A percentile compares a stretch with the other conserved stretches of the same genome.
Conservation (phyloP, 345 rosid species). For the Trapa incisa region DNA sequence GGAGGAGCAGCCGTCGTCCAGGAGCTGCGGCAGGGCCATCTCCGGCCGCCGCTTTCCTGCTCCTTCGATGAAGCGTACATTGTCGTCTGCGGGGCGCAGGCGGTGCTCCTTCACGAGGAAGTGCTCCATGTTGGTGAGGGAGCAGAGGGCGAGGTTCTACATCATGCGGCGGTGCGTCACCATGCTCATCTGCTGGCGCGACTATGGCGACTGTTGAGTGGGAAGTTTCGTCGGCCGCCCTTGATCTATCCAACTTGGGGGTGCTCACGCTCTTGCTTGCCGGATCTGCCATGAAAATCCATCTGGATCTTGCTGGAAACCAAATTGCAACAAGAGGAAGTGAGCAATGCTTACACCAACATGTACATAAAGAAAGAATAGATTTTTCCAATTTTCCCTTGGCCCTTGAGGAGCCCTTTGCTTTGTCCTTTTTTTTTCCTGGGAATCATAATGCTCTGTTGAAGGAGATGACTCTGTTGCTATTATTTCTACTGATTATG, state of each 20-base stretch:
- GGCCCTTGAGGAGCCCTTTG: constrained; percentile 8
- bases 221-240: neutral
- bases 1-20: constrained; percentile 40
- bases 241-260: neutral
- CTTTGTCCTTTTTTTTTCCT: constrained; percentile 8
- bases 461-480: constrained; percentile 11
- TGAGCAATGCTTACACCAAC: constrained; percentile 11
- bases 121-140: constrained; percentile 71
- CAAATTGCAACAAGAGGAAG: constrained; percentile 8
- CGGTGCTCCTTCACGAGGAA: constrained; percentile 67
- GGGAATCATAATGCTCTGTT: constrained; percentile 12
- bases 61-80: constrained; percentile 25
- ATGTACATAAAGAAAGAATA: constrained; percentile 39
- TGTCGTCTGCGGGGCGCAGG: constrained; percentile 10
- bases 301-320: neutral
- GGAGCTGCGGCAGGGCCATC: constrained; percentile 22
- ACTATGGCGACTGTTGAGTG: constrained; percentile 54
- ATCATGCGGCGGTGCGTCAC: constrained; percentile 83
- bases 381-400: constrained; percentile 3
- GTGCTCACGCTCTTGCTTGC: constrained; percentile 1
- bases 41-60: constrained; percentile 14
- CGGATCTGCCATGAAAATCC: neutral
- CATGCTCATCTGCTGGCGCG: constrained; percentile 95
- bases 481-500: neutral
- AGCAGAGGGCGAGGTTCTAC: constrained; percentile 89